Percentiles rank a stretch among this genome's conserved stretches.
phyloP scores from a whole-genome alignment of 2,329 filamentous ascomycete species.

The Alternaria hordeiaustralica region DNA sequence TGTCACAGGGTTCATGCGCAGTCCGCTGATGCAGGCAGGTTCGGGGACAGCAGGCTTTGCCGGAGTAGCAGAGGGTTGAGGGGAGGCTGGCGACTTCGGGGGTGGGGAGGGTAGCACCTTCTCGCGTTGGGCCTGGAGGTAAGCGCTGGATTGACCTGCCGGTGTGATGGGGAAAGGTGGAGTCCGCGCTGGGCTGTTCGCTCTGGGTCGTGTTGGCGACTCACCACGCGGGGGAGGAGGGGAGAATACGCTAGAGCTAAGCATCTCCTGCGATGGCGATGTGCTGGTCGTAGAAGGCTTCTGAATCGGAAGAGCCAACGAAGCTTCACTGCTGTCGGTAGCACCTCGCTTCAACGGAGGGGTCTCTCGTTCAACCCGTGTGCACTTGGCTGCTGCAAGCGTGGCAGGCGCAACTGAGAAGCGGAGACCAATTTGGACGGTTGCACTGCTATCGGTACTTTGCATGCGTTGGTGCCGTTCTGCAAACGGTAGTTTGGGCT shows the following conservation, averaged over 20 bases:
- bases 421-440: constrained; percentile 74
- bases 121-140: constrained; percentile 43
- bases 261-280: constrained; percentile 18
- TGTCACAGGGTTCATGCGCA: constrained; percentile 46
- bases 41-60: constrained; percentile 9
- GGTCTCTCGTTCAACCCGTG: constrained; percentile 22
- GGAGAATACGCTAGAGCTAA: constrained; percentile 27
- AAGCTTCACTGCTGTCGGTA: constrained; percentile 35
- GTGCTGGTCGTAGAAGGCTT: constrained; percentile 24
- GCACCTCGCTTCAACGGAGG: constrained; percentile 31
- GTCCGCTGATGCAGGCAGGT: constrained; percentile 32
- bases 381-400: constrained; percentile 43
- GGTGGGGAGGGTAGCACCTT: constrained; percentile 45
- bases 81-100: constrained; percentile 12
- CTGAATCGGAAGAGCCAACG: constrained; percentile 42
- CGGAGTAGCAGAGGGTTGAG: constrained; percentile 12
- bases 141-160: constrained; percentile 36
- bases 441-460: constrained; percentile 69
- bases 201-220: constrained; percentile 22
- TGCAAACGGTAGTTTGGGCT: constrained; percentile 49
- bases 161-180: constrained; percentile 37
- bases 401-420: constrained; percentile 60
- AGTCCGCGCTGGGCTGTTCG: constrained; percentile 28
- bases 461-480: constrained; percentile 60
- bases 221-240: constrained; percentile 24